phyloP scores from a whole-genome alignment of 495 filamentous ascomycete species.

The Xylaria sp. region DNA sequence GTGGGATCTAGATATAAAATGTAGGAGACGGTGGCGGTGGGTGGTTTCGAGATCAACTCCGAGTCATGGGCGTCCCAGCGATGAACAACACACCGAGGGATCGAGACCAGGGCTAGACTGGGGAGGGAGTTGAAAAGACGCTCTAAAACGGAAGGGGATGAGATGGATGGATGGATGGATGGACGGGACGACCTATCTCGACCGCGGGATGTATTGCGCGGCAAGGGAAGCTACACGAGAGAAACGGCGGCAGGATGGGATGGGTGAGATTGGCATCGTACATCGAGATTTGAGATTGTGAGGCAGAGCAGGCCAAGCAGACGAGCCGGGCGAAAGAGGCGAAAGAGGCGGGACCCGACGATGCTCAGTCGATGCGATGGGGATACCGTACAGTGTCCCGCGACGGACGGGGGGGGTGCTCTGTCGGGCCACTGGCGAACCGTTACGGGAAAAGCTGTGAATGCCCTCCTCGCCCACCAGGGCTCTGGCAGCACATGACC shows the following conservation, averaged over 20 bases:
- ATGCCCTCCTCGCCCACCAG: conserved; percentile 19
- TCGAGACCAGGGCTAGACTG: background rate
- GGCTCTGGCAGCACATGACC: conserved; percentile 17
- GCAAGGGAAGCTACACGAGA: background rate
- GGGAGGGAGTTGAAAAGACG: background rate
- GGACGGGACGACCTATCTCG: conserved; percentile 19
- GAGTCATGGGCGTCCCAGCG: conserved; percentile 2
- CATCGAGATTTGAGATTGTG: conserved; percentile 21
- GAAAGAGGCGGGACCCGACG: too few relatives aligned
- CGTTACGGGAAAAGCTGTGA: conserved; percentile 3
- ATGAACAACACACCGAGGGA: conserved; percentile 9
- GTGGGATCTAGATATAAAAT: background rate
- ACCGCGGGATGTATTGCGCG: background rate
- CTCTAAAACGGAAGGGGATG: conserved; percentile 1
- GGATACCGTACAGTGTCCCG: background rate
- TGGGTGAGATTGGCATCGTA: conserved; percentile 8
- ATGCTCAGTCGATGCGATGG: conserved; percentile 13
- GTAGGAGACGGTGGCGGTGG: background rate
- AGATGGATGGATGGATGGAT: conserved; percentile 5
- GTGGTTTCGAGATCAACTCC: conserved; percentile 2
- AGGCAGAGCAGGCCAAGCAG: background rate
- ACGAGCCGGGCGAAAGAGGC: too few relatives aligned
- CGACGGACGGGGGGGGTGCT: background rate
- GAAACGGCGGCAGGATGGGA: background rate
- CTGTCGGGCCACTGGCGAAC: background rate